Percentiles rank a stretch among this genome's conserved stretches.
phyloP scores from a whole-genome alignment of 192 early-diverging fungal species.

The Backusella morwellensis region DNA sequence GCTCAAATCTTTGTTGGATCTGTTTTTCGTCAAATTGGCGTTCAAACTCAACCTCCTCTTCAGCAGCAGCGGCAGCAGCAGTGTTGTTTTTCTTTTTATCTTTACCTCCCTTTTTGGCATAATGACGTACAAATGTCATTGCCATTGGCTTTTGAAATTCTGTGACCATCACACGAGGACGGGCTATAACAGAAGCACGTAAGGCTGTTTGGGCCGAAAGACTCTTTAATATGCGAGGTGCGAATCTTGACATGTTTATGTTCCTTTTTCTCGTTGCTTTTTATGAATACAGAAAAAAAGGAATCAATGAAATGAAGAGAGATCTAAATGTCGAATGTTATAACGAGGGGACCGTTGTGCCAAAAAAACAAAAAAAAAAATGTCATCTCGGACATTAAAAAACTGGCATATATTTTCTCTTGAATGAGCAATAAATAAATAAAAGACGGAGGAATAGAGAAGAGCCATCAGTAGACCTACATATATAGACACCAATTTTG shows the following conservation, averaged over 20 bases:
- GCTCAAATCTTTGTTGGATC: slow-evolving; percentile 55
- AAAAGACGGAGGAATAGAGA: no score
- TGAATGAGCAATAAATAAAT: no score
- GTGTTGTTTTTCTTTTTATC: neutral
- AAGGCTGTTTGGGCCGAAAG: neutral
- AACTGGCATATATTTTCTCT: neutral
- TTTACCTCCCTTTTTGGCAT: slow-evolving; percentile 22
- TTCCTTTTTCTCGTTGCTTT: neutral
- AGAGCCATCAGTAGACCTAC: no score
- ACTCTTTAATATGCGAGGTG: neutral
- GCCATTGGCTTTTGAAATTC: neutral
- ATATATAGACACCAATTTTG: no score
- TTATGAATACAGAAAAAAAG: neutral
- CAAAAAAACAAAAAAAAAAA: neutral
- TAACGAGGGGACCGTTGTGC: neutral
- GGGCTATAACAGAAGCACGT: neutral
- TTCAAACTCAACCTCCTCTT: slow-evolving; percentile 27
- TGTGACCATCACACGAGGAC: neutral
- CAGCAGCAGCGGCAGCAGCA: neutral
- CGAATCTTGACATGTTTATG: neutral
- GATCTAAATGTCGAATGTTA: neutral
- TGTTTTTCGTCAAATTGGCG: slow-evolving; percentile 58
- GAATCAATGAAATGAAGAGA: neutral
- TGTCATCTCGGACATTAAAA: neutral
- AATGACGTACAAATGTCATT: slow-evolving; percentile 6